Percentiles rank a stretch among this genome's conserved stretches.
phyloP scores from a whole-genome alignment of 164 flowering plant genomes.

The Magnolia sinica region DNA sequence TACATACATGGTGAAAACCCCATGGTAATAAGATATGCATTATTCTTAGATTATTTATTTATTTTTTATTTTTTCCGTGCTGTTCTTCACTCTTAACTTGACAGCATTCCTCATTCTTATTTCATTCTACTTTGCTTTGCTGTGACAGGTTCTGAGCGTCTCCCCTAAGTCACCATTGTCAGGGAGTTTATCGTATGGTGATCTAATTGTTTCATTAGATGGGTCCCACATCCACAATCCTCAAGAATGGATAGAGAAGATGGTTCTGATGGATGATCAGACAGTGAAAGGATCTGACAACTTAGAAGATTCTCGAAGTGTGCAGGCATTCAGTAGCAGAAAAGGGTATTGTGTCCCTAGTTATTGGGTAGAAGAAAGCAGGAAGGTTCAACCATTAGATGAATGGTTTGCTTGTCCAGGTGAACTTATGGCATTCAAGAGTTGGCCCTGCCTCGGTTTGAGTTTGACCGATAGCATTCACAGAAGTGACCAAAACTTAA shows the following conservation, averaged over 20 bases:
- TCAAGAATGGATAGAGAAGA: constrained; percentile 54
- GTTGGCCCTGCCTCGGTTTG: constrained; percentile 34
- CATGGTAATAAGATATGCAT: constrained; percentile 41
- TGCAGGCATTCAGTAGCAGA: constrained; percentile 8
- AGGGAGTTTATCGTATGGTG: constrained; percentile 62
- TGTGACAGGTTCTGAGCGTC: constrained; percentile 61
- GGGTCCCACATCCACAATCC: constrained; percentile 41
- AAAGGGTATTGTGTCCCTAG: constrained; percentile 77
- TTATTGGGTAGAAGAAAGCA: constrained; percentile 40
- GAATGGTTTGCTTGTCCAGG: constrained; percentile 47
- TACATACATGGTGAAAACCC: constrained; percentile 58
- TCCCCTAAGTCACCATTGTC: constrained; percentile 56
- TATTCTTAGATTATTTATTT: not conserved
- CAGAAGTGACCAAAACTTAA: constrained; percentile 13
- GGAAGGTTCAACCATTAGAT: constrained; percentile 20
- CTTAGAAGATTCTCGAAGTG: constrained; percentile 13
- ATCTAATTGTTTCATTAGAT: constrained; percentile 65
- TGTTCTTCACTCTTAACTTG: not conserved
- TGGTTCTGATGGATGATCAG: constrained; percentile 28
- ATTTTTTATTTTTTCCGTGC: not conserved
- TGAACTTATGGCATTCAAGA: constrained; percentile 47
- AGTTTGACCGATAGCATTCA: constrained; percentile 16
- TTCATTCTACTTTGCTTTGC: not conserved
- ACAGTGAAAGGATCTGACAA: constrained; percentile 21
- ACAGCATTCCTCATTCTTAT: not conserved